A percentile compares a stretch with the other conserved stretches of the same genome.
phyloP scores from a whole-genome alignment of 2,329 filamentous ascomycete genomes.

The Colletotrichum truncatum region DNA sequence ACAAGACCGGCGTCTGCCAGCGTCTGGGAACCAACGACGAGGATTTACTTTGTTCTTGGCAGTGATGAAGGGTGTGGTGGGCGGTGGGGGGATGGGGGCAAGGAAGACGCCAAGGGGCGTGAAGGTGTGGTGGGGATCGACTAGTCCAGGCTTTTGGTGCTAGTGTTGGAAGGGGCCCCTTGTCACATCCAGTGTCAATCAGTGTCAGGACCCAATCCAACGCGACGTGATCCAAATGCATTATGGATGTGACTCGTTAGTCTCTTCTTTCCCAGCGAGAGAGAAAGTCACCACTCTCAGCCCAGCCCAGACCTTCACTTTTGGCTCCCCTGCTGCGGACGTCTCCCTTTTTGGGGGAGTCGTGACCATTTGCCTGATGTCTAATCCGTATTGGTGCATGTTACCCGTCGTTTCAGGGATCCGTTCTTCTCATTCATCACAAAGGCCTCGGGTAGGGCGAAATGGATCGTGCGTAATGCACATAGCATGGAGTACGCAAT shows the following conservation, averaged over 20 bases:
- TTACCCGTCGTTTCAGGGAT: background rate
- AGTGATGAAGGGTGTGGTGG: constrained; percentile 5
- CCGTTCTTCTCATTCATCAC: background rate
- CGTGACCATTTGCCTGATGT: background rate
- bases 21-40: constrained; percentile 26
- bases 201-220: constrained; percentile 25
- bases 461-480: background rate
- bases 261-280: background rate
- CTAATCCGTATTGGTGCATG: background rate
- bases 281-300: background rate
- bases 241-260: constrained; percentile 17
- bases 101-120: background rate
- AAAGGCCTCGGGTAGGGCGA: background rate
- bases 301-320: background rate
- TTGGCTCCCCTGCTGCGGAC: background rate
- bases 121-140: background rate
- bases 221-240: constrained; percentile 18
- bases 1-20: constrained; percentile 22
- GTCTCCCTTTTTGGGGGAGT: background rate
- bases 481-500: background rate
- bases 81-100: constrained; percentile 2
- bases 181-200: constrained; percentile 2
- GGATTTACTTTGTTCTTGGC: constrained; percentile 7
- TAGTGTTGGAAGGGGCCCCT: constrained; percentile 10
- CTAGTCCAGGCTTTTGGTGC: background rate